phyloP scores from a whole-genome alignment of 345 rosid genomes.

The Eucalyptus polyanthemos region DNA sequence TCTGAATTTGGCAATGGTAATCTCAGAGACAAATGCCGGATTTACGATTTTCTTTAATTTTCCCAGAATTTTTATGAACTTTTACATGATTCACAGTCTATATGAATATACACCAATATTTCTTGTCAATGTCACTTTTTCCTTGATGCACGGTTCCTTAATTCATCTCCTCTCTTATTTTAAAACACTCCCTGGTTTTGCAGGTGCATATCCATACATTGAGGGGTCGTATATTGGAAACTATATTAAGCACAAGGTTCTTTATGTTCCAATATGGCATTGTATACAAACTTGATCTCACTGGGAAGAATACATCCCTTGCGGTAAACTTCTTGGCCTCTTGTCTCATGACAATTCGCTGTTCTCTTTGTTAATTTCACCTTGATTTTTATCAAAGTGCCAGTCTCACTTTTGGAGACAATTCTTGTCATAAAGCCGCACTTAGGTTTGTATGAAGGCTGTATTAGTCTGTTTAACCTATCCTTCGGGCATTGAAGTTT shows the following conservation, averaged over 20 bases:
- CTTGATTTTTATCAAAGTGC: neutral
- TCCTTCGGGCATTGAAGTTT: neutral
- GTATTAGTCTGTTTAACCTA: neutral
- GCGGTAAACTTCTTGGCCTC: slow-evolving; percentile 39
- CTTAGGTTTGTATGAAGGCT: neutral
- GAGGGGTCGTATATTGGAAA: slow-evolving; percentile 91
- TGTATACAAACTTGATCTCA: slow-evolving; percentile 83
- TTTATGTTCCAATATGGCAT: slow-evolving; percentile 87
- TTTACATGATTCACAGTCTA: neutral
- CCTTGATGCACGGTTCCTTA: neutral
- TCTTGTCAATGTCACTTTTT: neutral
- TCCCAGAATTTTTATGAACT: neutral
- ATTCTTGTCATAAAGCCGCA: neutral
- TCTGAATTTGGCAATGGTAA: neutral
- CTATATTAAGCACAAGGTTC: slow-evolving; percentile 83
- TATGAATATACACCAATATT: neutral
- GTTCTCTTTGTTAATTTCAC: neutral
- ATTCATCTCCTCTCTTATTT: neutral
- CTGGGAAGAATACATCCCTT: slow-evolving; percentile 56
- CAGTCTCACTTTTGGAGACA: neutral
- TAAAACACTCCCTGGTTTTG: neutral
- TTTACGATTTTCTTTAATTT: neutral
- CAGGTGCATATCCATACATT: slow-evolving; percentile 88
- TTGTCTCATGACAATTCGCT: neutral
- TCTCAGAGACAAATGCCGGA: neutral